Conservation (phyloP, 2,329 filamentous ascomycete genomes). For the Chalara sp. region DNA sequence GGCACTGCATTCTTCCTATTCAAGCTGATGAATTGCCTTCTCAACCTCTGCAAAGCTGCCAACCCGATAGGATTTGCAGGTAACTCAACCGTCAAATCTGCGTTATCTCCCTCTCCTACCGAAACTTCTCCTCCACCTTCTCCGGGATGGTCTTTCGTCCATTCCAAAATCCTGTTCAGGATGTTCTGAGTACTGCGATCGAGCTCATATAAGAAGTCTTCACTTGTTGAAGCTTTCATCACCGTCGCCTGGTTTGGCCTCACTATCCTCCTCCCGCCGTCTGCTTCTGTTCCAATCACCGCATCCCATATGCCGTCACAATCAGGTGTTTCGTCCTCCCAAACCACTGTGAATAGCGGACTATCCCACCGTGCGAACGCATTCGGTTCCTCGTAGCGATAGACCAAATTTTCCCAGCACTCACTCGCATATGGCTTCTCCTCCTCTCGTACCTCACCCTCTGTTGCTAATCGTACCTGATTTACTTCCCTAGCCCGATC, state of each 20-base stretch:
- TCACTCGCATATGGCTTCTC: constrained; percentile 20
- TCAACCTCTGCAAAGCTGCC: constrained; percentile 69
- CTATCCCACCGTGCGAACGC: constrained; percentile 81
- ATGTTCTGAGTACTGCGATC: constrained; percentile 75
- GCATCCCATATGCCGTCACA: constrained; percentile 70
- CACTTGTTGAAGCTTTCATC: constrained; percentile 52
- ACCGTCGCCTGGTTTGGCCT: constrained; percentile 72
- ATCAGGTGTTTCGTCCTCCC: constrained; percentile 64
- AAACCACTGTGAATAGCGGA: constrained; percentile 72
- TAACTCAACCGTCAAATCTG: constrained; percentile 55
- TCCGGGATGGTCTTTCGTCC: constrained; percentile 55
- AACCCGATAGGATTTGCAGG: constrained; percentile 61
- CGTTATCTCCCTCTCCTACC: constrained; percentile 22
- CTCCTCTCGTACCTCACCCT: constrained; percentile 26
- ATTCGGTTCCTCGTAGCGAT: constrained; percentile 81
- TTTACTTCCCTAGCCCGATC: constrained; percentile 54
- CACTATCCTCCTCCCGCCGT: constrained; percentile 54
- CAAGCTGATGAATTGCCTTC: constrained; percentile 70
- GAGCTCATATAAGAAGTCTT: constrained; percentile 73
- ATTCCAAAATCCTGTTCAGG: constrained; percentile 61
- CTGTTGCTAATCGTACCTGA: constrained; percentile 41
- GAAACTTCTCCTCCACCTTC: constrained; percentile 54
- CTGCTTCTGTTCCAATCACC: constrained; percentile 51
- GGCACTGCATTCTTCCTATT: constrained; percentile 62
- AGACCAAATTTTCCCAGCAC: constrained; percentile 35